Conservation (phyloP, 257 asterid species). For the Salvia hispanica region DNA sequence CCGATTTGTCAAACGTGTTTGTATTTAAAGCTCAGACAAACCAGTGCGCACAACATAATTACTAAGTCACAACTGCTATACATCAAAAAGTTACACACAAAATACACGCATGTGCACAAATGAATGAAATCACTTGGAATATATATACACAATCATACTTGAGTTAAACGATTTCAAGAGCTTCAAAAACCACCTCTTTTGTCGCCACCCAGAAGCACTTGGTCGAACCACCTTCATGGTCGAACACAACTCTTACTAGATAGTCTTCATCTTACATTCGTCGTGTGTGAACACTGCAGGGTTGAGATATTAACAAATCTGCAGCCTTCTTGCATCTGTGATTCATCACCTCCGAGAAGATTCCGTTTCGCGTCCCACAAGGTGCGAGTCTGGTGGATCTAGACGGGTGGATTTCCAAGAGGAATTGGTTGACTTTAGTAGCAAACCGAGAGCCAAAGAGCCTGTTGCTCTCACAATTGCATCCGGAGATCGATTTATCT, state of each 20-base stretch:
- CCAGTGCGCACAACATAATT: not conserved
- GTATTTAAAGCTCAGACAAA: not conserved
- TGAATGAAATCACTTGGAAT: slow-evolving; percentile 9
- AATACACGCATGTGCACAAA: slow-evolving; percentile 1
- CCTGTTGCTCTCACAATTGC: slow-evolving; percentile 94
- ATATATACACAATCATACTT: not conserved
- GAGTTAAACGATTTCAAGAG: not conserved
- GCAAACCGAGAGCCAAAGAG: slow-evolving; percentile 76
- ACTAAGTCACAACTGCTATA: not conserved
- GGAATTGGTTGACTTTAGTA: slow-evolving; percentile 70
- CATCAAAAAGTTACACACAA: slow-evolving; percentile 8
- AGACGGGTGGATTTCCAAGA: slow-evolving; percentile 78
- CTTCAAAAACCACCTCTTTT: not conserved
- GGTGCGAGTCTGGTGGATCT: slow-evolving; percentile 44
- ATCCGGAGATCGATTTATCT: slow-evolving; percentile 73
- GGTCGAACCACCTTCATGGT: slow-evolving; percentile 1
- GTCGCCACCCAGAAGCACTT: not conserved
- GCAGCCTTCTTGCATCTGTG: not conserved
- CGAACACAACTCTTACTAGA: not conserved
- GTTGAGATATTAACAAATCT: not conserved
- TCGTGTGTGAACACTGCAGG: not conserved
- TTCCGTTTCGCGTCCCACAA: slow-evolving; percentile 48
- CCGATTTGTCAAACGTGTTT: too few species aligned
- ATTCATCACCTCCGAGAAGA: slow-evolving; percentile 42
- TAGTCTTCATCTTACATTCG: not conserved